Evolutionary conservation across 331 rosid species (phyloP).

Genomic region (Quercus lobata): DNA sequence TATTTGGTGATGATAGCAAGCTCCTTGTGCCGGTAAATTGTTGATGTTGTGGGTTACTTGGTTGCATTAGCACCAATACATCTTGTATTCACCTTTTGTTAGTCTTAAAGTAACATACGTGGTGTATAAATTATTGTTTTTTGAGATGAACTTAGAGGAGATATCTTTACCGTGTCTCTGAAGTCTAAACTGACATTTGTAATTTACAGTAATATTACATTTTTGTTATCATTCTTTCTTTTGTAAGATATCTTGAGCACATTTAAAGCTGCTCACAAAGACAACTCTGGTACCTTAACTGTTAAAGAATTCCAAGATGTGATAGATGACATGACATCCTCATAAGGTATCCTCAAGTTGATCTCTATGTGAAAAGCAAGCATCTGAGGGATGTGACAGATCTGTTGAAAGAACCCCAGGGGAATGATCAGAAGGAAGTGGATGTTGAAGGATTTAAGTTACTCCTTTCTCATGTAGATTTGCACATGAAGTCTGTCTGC

Average conservation of each 20-base stretch:
- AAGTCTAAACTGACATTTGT: not conserved
- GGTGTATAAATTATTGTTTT: not conserved
- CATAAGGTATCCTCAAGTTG: constrained; percentile 92
- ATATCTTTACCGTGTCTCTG: not conserved
- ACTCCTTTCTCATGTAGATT: constrained; percentile 71
- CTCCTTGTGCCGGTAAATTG: constrained; percentile 12
- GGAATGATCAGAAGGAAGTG: no score
- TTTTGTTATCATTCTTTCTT: not conserved
- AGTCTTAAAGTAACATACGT: not conserved
- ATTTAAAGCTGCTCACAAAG: constrained; percentile 74
- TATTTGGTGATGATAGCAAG: constrained; percentile 1
- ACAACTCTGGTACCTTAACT: constrained; percentile 68
- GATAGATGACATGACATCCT: constrained; percentile 78
- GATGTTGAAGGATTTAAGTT: constrained; percentile 63
- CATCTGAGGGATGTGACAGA: constrained; percentile 53
- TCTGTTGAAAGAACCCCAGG: constrained; percentile 56
- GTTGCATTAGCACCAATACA: not conserved
- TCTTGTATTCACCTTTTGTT: not conserved
- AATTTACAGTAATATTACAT: not conserved
- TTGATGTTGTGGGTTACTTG: constrained; percentile 8
- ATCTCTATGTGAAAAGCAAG: constrained; percentile 50
- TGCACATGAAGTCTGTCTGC: constrained; percentile 88
- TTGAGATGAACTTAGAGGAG: not conserved
- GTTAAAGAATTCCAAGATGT: constrained; percentile 67
- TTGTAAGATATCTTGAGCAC: constrained; percentile 69